A percentile compares a stretch with the other conserved stretches of the same genome.
Evolutionary conservation across 805 yeast genomes (phyloP).

Genomic region (Metschnikowia amazonensis): DNA sequence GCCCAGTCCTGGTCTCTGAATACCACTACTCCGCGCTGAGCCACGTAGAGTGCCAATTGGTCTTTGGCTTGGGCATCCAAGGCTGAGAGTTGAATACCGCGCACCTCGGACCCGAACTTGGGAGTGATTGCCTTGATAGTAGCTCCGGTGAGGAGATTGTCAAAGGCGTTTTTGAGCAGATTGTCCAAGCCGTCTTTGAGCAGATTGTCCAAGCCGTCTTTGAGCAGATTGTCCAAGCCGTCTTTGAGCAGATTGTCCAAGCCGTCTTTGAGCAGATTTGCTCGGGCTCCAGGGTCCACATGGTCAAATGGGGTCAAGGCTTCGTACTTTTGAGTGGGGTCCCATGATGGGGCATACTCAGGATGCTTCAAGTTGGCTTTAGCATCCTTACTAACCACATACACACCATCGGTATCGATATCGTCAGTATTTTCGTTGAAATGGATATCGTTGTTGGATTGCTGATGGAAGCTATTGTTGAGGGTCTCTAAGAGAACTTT

Average conservation of each 20-base stretch:
- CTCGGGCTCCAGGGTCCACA: conserved; percentile 29
- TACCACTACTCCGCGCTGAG: conserved; percentile 34
- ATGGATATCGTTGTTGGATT: conserved; percentile 12
- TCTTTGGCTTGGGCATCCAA: conserved; percentile 27
- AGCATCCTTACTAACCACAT: conserved; percentile 29
- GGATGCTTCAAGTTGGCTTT: conserved; percentile 22
- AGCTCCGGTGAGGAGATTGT: too few relatives aligned
- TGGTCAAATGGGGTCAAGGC: conserved; percentile 27
- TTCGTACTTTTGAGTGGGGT: conserved; percentile 27
- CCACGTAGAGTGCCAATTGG: conserved; percentile 31
- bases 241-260: conserved; percentile 23
- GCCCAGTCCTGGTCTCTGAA: conserved; percentile 32
- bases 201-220: too few relatives aligned
- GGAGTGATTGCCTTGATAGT: conserved; percentile 26
- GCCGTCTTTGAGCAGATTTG: conserved; percentile 19
- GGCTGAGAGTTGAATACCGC: conserved; percentile 29
- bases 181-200: too few relatives aligned
- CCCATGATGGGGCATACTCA: conserved; percentile 32
- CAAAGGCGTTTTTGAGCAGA: too few relatives aligned
- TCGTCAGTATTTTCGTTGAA: conserved; percentile 19
- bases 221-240: too few relatives aligned
- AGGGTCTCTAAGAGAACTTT: background rate
- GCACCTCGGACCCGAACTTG: conserved; percentile 29
- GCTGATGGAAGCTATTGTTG: conserved; percentile 5
- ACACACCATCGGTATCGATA: conserved; percentile 31